Percentiles rank a stretch among this genome's conserved stretches.
phyloP scores from a whole-genome alignment of 148 eudicot genomes.

The Dysphania ambrosioides region DNA sequence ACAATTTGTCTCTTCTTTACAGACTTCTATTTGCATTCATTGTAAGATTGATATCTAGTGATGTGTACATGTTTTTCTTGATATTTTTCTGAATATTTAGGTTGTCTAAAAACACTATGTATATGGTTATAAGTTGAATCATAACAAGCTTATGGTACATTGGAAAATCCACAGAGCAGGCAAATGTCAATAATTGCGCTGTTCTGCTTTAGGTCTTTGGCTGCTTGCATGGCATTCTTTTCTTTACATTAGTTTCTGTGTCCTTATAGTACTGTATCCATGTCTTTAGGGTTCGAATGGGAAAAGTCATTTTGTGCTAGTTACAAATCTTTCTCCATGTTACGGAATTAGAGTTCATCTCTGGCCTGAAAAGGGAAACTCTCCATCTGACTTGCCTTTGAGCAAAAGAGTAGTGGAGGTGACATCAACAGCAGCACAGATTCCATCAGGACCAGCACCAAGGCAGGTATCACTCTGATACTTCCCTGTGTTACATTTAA shows the following conservation, averaged over 20 bases:
- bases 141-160: background rate
- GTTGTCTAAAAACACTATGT: background rate
- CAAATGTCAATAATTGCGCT: background rate
- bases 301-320: slow-evolving; percentile 75
- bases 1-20: background rate
- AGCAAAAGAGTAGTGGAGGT: slow-evolving; percentile 67
- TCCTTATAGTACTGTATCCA: slow-evolving; percentile 10
- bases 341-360: slow-evolving; percentile 87
- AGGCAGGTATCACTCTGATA: slow-evolving; percentile 63
- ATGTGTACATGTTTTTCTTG: background rate
- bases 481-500: background rate
- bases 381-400: slow-evolving; percentile 40
- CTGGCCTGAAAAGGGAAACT: slow-evolving; percentile 81
- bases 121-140: background rate
- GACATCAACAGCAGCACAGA: slow-evolving; percentile 79
- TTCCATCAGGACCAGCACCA: slow-evolving; percentile 95
- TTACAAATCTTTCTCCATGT: slow-evolving; percentile 95
- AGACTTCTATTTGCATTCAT: slow-evolving; percentile 6
- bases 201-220: background rate
- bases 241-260: background rate
- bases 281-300: slow-evolving; percentile 65
- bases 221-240: slow-evolving; percentile 2
- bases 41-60: background rate
- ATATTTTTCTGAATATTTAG: background rate
- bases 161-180: background rate